Conservation (phyloP, 768 basidiomycete genomes). For the Paxillus rubicundulus region DNA sequence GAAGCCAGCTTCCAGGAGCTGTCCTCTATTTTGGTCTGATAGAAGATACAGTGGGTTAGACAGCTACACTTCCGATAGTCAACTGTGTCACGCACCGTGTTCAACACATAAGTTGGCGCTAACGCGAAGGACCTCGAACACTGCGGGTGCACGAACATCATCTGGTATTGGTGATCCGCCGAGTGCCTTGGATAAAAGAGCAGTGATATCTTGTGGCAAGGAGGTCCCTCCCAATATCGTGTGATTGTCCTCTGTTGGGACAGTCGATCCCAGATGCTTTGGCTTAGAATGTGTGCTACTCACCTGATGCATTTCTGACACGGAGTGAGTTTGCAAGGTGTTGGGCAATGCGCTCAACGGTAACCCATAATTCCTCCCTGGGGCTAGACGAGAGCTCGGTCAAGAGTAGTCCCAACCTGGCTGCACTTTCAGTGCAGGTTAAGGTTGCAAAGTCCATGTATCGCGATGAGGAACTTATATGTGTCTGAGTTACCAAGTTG, state of each 20-base stretch:
- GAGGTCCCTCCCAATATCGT: slow-evolving; percentile 61
- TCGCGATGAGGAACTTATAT: not conserved
- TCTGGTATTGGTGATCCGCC: slow-evolving; percentile 46
- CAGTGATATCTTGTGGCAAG: slow-evolving; percentile 62
- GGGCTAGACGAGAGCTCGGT: slow-evolving; percentile 33
- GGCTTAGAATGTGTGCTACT: slow-evolving; percentile 9
- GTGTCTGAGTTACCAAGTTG: not conserved
- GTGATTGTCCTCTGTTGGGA: slow-evolving; percentile 62
- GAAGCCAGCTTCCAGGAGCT: slow-evolving; percentile 66
- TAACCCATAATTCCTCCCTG: slow-evolving; percentile 43
- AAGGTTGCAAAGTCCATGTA: slow-evolving; percentile 21
- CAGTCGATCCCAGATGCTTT: slow-evolving; percentile 14
- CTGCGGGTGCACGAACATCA: slow-evolving; percentile 45
- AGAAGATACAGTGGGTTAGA: slow-evolving; percentile 1
- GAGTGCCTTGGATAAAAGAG: slow-evolving; percentile 57
- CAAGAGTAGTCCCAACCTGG: slow-evolving; percentile 33
- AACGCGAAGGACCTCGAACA: slow-evolving; percentile 71
- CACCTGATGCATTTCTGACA: slow-evolving; percentile 51
- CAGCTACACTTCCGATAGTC: not conserved
- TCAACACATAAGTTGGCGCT: slow-evolving; percentile 85
- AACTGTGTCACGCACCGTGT: slow-evolving; percentile 50
- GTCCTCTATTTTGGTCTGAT: slow-evolving; percentile 72
- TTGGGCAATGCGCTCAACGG: slow-evolving; percentile 51
- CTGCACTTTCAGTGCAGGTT: slow-evolving; percentile 28
- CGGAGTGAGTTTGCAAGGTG: slow-evolving; percentile 63